Base-by-base conservation (phyloP, 768 basidiomycete genomes). In the Termitomyces sp. region DNA sequence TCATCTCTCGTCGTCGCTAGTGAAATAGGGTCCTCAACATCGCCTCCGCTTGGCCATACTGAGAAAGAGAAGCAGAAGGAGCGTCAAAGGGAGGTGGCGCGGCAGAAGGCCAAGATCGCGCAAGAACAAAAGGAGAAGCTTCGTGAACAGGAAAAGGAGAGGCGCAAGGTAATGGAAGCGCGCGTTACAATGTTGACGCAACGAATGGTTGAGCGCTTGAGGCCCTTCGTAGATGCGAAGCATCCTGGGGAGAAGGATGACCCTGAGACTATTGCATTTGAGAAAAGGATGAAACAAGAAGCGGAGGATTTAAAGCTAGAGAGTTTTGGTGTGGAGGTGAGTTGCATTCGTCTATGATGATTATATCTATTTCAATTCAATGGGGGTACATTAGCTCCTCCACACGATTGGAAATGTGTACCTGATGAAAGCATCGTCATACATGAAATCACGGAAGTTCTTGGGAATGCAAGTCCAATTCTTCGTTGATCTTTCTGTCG, bases 261-360 rank as follows among this genome's bases (percentile, higher is more conserved):
- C 65, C 76, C 86, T 0, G 97, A 98, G 77, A 93, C 92, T 12
- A 72, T 71, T 49, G 77, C 80, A 16, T 99, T 94, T 66, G 87
- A 91, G 70, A 77, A 79, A 53, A 85, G 79, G 70, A 90, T 96
- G 69, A 79, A 72, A 65, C 75, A 82, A 29, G 97, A 99, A 71
- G 92, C 91, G 1, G 94, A 96, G 56, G 97, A 99, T 74, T 69
- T 99, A 64, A 98, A 98, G 76, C 73, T 98, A 53, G 96, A 99
- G 77, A 94, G 92, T 63, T 99, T 99, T 71, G 97, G 97, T 48
- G 87, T 98, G 24, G 96, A 98, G 84, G 88, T 92, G 64, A 31
- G 82, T 69, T 55, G 26, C 31, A 32, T 14, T 53, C 51, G 37
- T 24, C 36, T 20, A 55, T 50, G 41, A 26, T 18, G 24, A 37